These are phyloP conservation scores for Penicillium longicatenatum DNA, from an alignment of 495 filamentous ascomycete species.

Conservation along the genomic window DNA sequence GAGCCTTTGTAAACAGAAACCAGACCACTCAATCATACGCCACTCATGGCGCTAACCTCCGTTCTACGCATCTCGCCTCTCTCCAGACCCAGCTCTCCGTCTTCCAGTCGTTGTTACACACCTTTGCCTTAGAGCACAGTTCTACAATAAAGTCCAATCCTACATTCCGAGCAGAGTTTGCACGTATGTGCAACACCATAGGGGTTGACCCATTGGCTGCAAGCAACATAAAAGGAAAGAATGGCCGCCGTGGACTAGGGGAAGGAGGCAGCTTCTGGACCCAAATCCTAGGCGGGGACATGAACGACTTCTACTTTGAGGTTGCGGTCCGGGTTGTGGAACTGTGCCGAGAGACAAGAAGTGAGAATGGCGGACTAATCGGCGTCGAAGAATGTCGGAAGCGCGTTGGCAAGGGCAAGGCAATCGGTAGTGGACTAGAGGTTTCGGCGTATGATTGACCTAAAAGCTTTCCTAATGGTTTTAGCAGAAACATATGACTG, in stretches of 20 bases:
- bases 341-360: conserved; percentile 81
- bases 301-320: conserved; percentile 99
- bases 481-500: not conserved
- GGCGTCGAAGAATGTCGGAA: conserved; percentile 80
- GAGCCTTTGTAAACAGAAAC: conserved; percentile 81
- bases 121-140: conserved; percentile 90
- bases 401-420: conserved; percentile 65
- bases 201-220: conserved; percentile 90
- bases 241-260: conserved; percentile 42
- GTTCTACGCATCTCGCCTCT: conserved; percentile 75
- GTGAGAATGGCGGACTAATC: conserved; percentile 91
- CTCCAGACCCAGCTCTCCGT: conserved; percentile 91
- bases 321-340: conserved; percentile 92
- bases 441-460: conserved; percentile 60
- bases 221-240: conserved; percentile 60
- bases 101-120: conserved; percentile 90
- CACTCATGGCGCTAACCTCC: conserved; percentile 81
- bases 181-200: conserved; percentile 96
- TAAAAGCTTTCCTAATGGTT: not conserved
- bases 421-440: conserved; percentile 70
- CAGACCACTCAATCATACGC: conserved; percentile 84
- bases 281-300: conserved; percentile 83
- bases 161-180: conserved; percentile 92
- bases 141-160: conserved; percentile 95
- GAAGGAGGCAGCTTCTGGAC: conserved; percentile 78